Percentiles rank a stretch among this genome's conserved stretches.
These are phyloP conservation scores for Schizophyllum commune DNA, from an alignment of 1,284 basidiomycete species.

Conservation along the genomic window DNA sequence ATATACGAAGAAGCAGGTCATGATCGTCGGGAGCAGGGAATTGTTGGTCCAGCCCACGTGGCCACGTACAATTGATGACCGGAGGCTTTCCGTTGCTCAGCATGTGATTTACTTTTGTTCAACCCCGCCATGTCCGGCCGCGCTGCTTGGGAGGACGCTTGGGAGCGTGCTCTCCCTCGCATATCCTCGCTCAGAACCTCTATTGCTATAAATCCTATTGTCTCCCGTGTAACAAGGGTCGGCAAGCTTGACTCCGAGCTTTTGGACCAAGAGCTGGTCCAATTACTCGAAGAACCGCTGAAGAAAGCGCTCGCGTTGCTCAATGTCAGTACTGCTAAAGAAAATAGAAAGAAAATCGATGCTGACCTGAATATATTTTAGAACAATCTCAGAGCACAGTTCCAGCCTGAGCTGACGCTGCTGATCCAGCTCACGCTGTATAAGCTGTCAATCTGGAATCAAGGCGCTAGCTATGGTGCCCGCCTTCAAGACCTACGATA, in stretches of 20 bases:
- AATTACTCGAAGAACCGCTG: slow-evolving; percentile 80
- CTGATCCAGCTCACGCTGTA: slow-evolving; percentile 76
- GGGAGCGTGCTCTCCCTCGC: slow-evolving; percentile 50
- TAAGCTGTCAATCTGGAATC: slow-evolving; percentile 79
- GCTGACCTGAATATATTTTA: slow-evolving; percentile 21
- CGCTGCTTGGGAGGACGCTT: slow-evolving; percentile 49
- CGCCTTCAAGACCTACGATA: slow-evolving; percentile 84
- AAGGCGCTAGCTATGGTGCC: slow-evolving; percentile 83
- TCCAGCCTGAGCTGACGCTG: slow-evolving; percentile 79
- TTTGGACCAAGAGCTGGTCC: slow-evolving; percentile 85
- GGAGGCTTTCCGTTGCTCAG: background rate
- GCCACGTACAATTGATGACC: background rate
- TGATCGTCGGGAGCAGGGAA: no score
- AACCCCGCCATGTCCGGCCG: slow-evolving; percentile 8
- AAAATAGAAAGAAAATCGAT: background rate
- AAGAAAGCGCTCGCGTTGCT: slow-evolving; percentile 65
- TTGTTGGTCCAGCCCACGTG: no score
- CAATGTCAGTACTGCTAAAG: slow-evolving; percentile 42
- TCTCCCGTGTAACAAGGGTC: slow-evolving; percentile 61
- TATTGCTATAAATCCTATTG: slow-evolving; percentile 25
- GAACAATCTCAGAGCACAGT: slow-evolving; percentile 55
- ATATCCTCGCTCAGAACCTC: slow-evolving; percentile 39
- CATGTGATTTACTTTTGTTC: background rate
- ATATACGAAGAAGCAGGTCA: no score
- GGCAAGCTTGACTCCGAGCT: slow-evolving; percentile 91